Conservation (phyloP, 306 rosid species). For the Cotoneaster glaucophyllus region DNA sequence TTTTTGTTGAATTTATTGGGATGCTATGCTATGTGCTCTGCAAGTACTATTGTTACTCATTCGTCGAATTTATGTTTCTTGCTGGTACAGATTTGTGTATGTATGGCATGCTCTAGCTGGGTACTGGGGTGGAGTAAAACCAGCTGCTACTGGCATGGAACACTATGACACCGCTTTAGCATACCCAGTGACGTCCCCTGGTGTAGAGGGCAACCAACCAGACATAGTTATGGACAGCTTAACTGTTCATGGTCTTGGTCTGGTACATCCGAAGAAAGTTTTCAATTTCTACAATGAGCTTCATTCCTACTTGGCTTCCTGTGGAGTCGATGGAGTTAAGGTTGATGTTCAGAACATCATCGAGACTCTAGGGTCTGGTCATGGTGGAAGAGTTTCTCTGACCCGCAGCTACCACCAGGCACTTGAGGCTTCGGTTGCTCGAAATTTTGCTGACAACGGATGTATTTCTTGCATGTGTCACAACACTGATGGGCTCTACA, state of each 20-base stretch:
- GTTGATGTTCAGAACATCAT: slow-evolving; percentile 96
- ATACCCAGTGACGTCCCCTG: slow-evolving; percentile 82
- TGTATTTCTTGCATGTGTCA: slow-evolving; percentile 99
- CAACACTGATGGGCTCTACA: slow-evolving; percentile 83
- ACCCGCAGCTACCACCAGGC: slow-evolving; percentile 85
- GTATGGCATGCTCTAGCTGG: slow-evolving; percentile 99
- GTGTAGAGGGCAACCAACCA: slow-evolving; percentile 84
- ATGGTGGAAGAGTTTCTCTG: slow-evolving; percentile 86
- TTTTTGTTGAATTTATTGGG: neutral
- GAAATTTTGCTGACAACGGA: slow-evolving; percentile 83
- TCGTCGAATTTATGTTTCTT: neutral
- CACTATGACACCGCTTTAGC: slow-evolving; percentile 79
- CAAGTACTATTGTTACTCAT: neutral
- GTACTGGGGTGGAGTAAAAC: slow-evolving; percentile 99
- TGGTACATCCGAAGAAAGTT: slow-evolving; percentile 87
- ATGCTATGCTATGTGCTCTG: neutral
- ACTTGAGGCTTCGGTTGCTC: slow-evolving; percentile 78
- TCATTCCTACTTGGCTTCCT: slow-evolving; percentile 83
- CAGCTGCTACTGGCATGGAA: slow-evolving; percentile 85
- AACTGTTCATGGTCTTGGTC: slow-evolving; percentile 83
- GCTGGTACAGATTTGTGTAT: slow-evolving; percentile 54
- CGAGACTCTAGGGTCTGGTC: slow-evolving; percentile 91
- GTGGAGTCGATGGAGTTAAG: slow-evolving; percentile 97
- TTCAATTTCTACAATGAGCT: slow-evolving; percentile 90
- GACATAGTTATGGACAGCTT: slow-evolving; percentile 91